These are phyloP conservation scores for Gossypium bickii DNA, from an alignment of 345 rosid species.

Conservation along the genomic window DNA sequence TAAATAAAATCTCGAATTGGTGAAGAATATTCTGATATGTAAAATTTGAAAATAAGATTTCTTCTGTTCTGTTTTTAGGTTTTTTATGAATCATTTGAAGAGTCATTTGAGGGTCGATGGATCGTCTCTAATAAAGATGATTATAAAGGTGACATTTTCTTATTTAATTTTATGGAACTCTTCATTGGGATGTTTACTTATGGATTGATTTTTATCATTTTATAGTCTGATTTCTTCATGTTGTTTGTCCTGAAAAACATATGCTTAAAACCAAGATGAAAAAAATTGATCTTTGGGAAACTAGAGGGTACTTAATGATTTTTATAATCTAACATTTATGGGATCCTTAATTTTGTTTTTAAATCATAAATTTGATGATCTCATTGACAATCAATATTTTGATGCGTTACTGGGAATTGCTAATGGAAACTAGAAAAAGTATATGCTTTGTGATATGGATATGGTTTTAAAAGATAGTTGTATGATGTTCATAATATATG, in stretches of 20 bases:
- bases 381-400: background rate
- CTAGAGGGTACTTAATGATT: background rate
- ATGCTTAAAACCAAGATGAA: slow-evolving; percentile 15
- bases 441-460: no score
- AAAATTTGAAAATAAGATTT: background rate
- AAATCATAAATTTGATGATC: background rate
- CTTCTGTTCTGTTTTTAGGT: slow-evolving; percentile 32
- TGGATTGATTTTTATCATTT: background rate
- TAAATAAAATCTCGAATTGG: background rate
- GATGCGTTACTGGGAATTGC: background rate
- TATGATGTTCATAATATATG: background rate
- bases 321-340: background rate
- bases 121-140: slow-evolving; percentile 60
- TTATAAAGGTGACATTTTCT: slow-evolving; percentile 41
- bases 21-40: background rate
- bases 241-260: background rate
- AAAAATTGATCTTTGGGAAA: background rate
- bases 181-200: background rate
- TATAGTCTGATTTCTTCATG: background rate
- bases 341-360: background rate
- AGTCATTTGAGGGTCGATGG: slow-evolving; percentile 77
- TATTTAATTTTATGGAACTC: background rate
- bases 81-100: slow-evolving; percentile 72
- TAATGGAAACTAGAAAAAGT: background rate
- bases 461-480: background rate